Evolutionary conservation across 208 protist genomes (phyloP), one percentile per base, ranked within the genome.

Genomic region (Porcisia deanei): DNA sequence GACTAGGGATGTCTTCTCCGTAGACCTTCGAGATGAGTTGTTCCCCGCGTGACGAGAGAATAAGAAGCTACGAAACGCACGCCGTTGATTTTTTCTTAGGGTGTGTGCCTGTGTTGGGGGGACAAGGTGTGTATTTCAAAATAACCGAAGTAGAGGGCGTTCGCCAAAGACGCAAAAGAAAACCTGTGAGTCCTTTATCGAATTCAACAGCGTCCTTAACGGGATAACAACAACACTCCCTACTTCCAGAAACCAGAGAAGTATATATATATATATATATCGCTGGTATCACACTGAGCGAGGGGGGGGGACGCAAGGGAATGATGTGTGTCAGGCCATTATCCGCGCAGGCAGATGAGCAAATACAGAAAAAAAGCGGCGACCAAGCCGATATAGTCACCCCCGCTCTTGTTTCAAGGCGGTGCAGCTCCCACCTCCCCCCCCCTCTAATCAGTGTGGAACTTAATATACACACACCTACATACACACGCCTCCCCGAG

Each of bases 1-100:
- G 77, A 30, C 73, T 63, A 3, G 85, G 75, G 54, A 93, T 86
- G 67, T 97, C 90, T n/a, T 88, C 83, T 20, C 92, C 74, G 71
- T 96, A 98, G 74, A 96, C 92, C 60, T 93, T 87, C 72, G 88
- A 94, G 37, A 97, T 79, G 25, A 98, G 83, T 77, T 84, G 93
- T 52, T 97, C 94, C 7, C 96, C 93, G 0, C 91, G 81, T 8
- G 87, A 77, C 30, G 91, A 97, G 9, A 98, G 76, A 41, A 98
- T 87, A 70, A 97, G 97, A 34, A 97, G 74, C 66, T 97, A 91
- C 1, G 91, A 98, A 39, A 91, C 67, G 71, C 70, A 73, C 86
- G 87, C 41, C 63, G 30, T 52, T 25, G 18, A 75, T 37, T 10
- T 41, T 69, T 5, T 58, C n/a, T 49, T 3, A 25, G 52, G 18